These are phyloP conservation scores for button mushroom (Agaricus bisporus) DNA, from an alignment of 768 basidiomycete genomes.

Conservation along the genomic window DNA sequence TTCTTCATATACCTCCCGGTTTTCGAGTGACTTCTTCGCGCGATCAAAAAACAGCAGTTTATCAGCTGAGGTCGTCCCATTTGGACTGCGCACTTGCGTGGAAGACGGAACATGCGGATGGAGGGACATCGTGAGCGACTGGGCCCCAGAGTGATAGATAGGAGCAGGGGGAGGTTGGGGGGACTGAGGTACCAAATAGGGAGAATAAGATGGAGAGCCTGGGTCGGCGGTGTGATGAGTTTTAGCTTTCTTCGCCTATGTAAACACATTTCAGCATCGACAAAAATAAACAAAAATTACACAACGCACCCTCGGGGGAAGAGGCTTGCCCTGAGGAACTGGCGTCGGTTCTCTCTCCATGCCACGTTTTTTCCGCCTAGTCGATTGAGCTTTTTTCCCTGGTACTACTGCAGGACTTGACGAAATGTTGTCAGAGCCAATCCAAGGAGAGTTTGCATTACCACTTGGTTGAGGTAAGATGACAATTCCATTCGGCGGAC, in stretches of 20 bases:
- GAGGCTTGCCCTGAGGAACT: constrained; percentile 43
- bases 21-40: constrained; percentile 75
- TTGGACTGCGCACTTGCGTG: constrained; percentile 18
- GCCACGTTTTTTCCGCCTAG: constrained; percentile 54
- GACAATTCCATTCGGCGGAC: constrained; percentile 33
- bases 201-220: constrained; percentile 49
- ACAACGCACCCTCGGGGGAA: constrained; percentile 23
- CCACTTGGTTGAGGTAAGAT: constrained; percentile 46
- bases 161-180: constrained; percentile 31
- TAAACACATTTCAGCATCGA: constrained; percentile 3
- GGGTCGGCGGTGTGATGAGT: constrained; percentile 53
- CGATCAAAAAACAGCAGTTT: constrained; percentile 94
- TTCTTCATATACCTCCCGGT: constrained; percentile 79
- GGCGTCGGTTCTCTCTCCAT: constrained; percentile 67
- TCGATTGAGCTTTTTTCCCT: constrained; percentile 38
- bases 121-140: constrained; percentile 14
- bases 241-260: constrained; percentile 58
- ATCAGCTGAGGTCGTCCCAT: constrained; percentile 41
- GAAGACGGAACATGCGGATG: constrained; percentile 15
- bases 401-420: constrained; percentile 15
- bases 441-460: constrained; percentile 17
- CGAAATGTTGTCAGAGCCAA: constrained; percentile 1
- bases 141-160: constrained; percentile 18
- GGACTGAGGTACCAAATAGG: constrained; percentile 37
- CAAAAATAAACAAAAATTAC: not conserved